These are phyloP conservation scores for Stemphylium lycopersici DNA, from an alignment of 2,329 filamentous ascomycete species.

Conservation along the genomic window DNA sequence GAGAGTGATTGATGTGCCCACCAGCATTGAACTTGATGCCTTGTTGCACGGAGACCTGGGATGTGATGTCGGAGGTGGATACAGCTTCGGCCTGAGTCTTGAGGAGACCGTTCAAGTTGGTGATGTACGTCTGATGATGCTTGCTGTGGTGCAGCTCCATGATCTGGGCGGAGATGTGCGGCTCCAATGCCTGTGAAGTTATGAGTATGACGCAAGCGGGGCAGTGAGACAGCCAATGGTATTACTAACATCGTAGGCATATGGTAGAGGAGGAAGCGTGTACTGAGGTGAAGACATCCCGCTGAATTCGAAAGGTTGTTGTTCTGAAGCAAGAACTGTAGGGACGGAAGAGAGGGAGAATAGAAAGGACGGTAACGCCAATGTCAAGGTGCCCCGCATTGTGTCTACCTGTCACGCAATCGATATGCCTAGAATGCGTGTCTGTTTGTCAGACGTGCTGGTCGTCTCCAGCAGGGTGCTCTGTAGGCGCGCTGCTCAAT, in stretches of 20 bases:
- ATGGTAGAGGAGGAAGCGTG: slow-evolving; percentile 69
- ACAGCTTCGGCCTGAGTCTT: slow-evolving; percentile 64
- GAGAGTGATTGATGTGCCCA: slow-evolving; percentile 89
- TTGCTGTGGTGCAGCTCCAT: slow-evolving; percentile 83
- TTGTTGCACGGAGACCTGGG: slow-evolving; percentile 70
- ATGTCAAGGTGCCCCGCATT: slow-evolving; percentile 33
- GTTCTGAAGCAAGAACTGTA: slow-evolving; percentile 31
- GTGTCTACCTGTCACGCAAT: slow-evolving; percentile 17
- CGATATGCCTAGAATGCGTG: slow-evolving; percentile 7
- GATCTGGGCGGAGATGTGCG: slow-evolving; percentile 76
- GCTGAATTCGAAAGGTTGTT: slow-evolving; percentile 45
- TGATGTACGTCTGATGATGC: slow-evolving; percentile 81
- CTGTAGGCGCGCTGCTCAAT: slow-evolving; percentile 20
- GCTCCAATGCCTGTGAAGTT: slow-evolving; percentile 67
- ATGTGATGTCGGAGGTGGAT: slow-evolving; percentile 63
- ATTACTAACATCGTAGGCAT: slow-evolving; percentile 69
- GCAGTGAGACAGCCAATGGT: neutral
- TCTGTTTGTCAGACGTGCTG: slow-evolving; percentile 24
- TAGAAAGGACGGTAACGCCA: slow-evolving; percentile 18
- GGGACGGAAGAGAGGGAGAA: slow-evolving; percentile 19
- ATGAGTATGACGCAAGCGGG: slow-evolving; percentile 11
- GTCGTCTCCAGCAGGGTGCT: slow-evolving; percentile 42
- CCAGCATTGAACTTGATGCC: slow-evolving; percentile 88
- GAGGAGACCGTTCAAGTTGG: slow-evolving; percentile 73
- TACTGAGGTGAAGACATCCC: slow-evolving; percentile 55